phyloP scores from a whole-genome alignment of 2,329 filamentous ascomycete species.

The Grosmannia serpens region DNA sequence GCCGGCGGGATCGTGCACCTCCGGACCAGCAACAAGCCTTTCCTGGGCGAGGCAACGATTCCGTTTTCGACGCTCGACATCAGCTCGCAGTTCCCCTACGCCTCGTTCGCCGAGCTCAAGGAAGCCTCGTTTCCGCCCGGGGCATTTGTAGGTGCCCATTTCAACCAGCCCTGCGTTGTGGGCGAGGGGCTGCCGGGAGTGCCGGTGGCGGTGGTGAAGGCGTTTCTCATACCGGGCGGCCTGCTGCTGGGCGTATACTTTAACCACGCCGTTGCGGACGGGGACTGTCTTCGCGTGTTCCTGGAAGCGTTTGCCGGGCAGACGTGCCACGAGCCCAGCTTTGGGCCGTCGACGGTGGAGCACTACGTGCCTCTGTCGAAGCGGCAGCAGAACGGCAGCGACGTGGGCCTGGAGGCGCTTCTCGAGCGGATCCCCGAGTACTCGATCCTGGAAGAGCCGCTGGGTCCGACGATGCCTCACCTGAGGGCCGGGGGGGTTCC shows the following conservation, averaged over 20 bases:
- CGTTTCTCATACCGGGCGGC: constrained; percentile 26
- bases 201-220: constrained; percentile 26
- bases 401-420: constrained; percentile 13
- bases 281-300: constrained; percentile 26
- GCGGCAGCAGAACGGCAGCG: constrained; percentile 9
- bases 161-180: constrained; percentile 9
- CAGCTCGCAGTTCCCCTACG: constrained; percentile 12
- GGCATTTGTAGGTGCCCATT: constrained; percentile 18
- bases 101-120: constrained; percentile 17
- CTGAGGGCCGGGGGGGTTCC: constrained; percentile 16
- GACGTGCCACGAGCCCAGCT: constrained; percentile 16
- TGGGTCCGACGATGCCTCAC: constrained; percentile 25
- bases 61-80: constrained; percentile 14
- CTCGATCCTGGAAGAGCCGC: constrained; percentile 18
- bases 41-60: constrained; percentile 5
- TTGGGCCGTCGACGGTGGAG: constrained; percentile 15
- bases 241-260: constrained; percentile 28
- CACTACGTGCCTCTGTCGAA: constrained; percentile 10
- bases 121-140: constrained; percentile 18
- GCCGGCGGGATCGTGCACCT: constrained; percentile 12
- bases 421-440: constrained; percentile 25
- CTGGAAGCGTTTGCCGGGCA: constrained; percentile 25
- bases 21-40: constrained; percentile 7
- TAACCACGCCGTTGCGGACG: constrained; percentile 31
- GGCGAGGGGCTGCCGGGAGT: constrained; percentile 13